Evolutionary conservation across 768 basidiomycete species (phyloP).

Genomic region (Amanita muscaria): DNA sequence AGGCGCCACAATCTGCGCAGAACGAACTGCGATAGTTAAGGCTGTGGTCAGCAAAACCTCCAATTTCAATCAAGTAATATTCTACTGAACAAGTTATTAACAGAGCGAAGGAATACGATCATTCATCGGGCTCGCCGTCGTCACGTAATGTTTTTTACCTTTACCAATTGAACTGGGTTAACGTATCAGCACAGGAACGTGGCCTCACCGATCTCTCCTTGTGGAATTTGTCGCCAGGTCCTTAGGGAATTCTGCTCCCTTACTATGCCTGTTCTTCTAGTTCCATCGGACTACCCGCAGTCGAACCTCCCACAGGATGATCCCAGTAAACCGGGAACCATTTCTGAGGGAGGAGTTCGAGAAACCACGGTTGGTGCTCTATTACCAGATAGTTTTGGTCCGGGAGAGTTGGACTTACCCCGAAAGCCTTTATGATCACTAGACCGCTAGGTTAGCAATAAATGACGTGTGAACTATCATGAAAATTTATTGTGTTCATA

Average conservation of each 20-base stretch:
- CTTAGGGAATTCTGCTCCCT: conserved; percentile 78
- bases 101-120: conserved; percentile 73
- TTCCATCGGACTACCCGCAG: conserved; percentile 55
- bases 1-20: conserved; percentile 92
- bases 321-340: conserved; percentile 20
- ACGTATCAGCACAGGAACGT: conserved; percentile 48
- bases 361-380: conserved; percentile 66
- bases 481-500: too few relatives aligned
- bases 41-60: conserved; percentile 59
- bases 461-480: too few relatives aligned
- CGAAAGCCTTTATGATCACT: not conserved
- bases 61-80: too few relatives aligned
- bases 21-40: conserved; percentile 92
- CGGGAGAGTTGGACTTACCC: conserved; percentile 46
- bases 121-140: conserved; percentile 75
- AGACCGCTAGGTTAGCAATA: not conserved
- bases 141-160: conserved; percentile 60
- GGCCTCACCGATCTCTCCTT: conserved; percentile 61
- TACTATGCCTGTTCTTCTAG: conserved; percentile 63
- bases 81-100: too few relatives aligned
- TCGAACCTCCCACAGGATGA: conserved; percentile 23
- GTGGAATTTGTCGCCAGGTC: conserved; percentile 91
- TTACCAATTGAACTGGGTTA: not conserved
- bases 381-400: conserved; percentile 84
- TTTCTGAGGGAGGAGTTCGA: conserved; percentile 43